Conservation (phyloP, 75 land plant species). For the Azolla pinnata region DNA sequence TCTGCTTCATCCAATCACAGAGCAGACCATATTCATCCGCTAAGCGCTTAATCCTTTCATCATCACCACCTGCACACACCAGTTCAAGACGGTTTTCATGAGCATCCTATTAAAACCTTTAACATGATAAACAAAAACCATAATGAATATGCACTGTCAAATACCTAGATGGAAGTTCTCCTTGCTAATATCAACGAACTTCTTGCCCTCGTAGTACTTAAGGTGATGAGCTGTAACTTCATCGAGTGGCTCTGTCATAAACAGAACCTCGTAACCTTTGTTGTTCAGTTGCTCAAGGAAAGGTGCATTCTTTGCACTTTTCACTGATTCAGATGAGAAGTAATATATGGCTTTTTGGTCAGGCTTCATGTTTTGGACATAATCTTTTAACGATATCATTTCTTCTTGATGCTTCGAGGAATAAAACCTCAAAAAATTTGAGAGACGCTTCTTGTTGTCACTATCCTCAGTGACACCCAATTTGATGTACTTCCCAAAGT, state of each 20-base stretch:
- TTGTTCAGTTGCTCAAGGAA: conserved; percentile 79
- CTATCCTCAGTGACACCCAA: conserved; percentile 85
- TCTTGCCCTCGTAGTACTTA: conserved; percentile 78
- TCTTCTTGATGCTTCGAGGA: conserved; percentile 81
- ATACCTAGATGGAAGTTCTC: conserved; percentile 89
- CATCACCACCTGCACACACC: conserved; percentile 26
- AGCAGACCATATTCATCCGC: conserved; percentile 64
- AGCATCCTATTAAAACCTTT: not conserved
- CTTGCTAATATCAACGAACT: conserved; percentile 94
- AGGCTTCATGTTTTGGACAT: conserved; percentile 78
- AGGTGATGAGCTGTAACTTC: conserved; percentile 73
- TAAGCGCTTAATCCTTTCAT: conserved; percentile 65
- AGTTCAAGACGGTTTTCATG: not conserved
- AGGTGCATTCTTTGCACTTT: conserved; percentile 85
- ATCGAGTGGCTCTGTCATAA: conserved; percentile 88
- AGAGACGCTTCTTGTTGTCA: conserved; percentile 79
- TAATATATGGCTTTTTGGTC: conserved; percentile 91
- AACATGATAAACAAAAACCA: not conserved
- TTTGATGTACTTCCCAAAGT: conserved; percentile 83
- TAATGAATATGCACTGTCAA: not conserved
- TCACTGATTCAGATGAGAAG: conserved; percentile 79
- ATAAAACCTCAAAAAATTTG: conserved; percentile 68
- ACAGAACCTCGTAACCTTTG: conserved; percentile 80
- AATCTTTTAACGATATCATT: conserved; percentile 69
- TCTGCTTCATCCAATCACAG: conserved; percentile 95